phyloP scores from a whole-genome alignment of 352 stramenopile genomes.

The Phytophthora nicotianae region DNA sequence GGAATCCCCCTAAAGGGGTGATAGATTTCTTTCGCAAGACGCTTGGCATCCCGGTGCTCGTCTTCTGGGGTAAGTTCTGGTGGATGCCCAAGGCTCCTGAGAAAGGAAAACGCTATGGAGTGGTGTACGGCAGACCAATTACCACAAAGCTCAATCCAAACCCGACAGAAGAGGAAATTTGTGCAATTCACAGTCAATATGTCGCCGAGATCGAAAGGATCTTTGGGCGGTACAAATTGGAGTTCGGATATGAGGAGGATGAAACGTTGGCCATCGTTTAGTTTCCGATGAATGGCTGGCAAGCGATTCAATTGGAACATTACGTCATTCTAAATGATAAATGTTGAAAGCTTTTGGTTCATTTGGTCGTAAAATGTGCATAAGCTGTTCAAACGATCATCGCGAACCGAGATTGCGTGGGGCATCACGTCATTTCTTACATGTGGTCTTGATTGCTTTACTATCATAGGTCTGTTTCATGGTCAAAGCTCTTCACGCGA shows the following conservation, averaged over 20 bases:
- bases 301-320: neutral
- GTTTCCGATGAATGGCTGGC: neutral
- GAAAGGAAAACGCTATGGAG: constrained; percentile 58
- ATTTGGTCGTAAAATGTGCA: neutral
- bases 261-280: constrained; percentile 67
- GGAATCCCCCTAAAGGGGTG: constrained; percentile 55
- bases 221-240: constrained; percentile 65
- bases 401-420: constrained; percentile 6
- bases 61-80: constrained; percentile 77
- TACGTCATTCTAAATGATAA: neutral
- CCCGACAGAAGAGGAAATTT: constrained; percentile 59
- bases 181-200: constrained; percentile 53
- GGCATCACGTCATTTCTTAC: constrained; percentile 4
- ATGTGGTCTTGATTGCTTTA: neutral
- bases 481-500: constrained; percentile 13
- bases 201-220: constrained; percentile 59
- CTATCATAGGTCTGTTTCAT: neutral
- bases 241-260: constrained; percentile 69
- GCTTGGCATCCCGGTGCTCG: constrained; percentile 64
- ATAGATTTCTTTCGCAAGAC: constrained; percentile 60
- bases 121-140: constrained; percentile 75
- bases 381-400: neutral
- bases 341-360: neutral
- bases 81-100: constrained; percentile 61
- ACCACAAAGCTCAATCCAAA: constrained; percentile 39